Percentiles rank a stretch among this genome's conserved stretches.
Evolutionary conservation across 1,284 basidiomycete genomes (phyloP).

Genomic region (Sphaerobolus stellatus): DNA sequence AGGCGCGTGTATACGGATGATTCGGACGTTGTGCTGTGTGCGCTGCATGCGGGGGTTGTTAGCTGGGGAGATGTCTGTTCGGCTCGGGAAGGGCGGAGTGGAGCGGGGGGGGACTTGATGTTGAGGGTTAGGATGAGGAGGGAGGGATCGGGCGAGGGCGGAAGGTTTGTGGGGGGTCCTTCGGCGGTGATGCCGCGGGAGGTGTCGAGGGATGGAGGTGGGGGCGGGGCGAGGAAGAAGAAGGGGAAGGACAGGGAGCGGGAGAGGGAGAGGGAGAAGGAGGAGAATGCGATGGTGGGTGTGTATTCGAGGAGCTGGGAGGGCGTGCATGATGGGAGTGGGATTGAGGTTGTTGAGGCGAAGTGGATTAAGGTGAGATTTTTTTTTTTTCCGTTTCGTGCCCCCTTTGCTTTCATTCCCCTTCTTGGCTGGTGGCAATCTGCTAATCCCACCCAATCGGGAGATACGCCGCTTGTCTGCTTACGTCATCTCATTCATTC

Average conservation of each 20-base stretch:
- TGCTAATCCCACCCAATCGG: too few species aligned
- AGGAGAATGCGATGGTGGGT: slow-evolving; percentile 18
- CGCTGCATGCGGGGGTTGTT: slow-evolving; percentile 63
- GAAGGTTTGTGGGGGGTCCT: not conserved
- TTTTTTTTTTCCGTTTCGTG: slow-evolving; percentile 7
- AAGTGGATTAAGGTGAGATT: slow-evolving; percentile 59
- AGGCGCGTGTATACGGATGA: slow-evolving; percentile 69
- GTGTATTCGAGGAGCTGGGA: slow-evolving; percentile 19
- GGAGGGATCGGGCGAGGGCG: slow-evolving; percentile 27
- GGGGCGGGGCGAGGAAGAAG: slow-evolving; percentile 41
- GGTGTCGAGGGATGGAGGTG: slow-evolving; percentile 21
- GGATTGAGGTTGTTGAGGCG: slow-evolving; percentile 63
- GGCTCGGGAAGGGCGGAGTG: slow-evolving; percentile 37
- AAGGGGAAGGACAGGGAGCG: slow-evolving; percentile 13
- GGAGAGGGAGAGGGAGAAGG: slow-evolving; percentile 16
- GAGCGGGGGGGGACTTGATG: slow-evolving; percentile 13
- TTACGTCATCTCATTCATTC: not conserved
- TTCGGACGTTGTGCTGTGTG: slow-evolving; percentile 71
- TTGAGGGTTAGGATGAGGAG: slow-evolving; percentile 29
- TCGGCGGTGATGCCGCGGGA: not conserved
- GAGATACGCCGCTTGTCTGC: too few species aligned
- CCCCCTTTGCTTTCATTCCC: not conserved
- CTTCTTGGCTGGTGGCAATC: too few species aligned
- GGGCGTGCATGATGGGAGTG: slow-evolving; percentile 67
- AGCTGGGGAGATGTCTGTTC: slow-evolving; percentile 56